Percentiles rank a stretch among this genome's conserved stretches.
Evolutionary conservation across 305 asterid genomes (phyloP).

Genomic region (Solanum hybrid): DNA sequence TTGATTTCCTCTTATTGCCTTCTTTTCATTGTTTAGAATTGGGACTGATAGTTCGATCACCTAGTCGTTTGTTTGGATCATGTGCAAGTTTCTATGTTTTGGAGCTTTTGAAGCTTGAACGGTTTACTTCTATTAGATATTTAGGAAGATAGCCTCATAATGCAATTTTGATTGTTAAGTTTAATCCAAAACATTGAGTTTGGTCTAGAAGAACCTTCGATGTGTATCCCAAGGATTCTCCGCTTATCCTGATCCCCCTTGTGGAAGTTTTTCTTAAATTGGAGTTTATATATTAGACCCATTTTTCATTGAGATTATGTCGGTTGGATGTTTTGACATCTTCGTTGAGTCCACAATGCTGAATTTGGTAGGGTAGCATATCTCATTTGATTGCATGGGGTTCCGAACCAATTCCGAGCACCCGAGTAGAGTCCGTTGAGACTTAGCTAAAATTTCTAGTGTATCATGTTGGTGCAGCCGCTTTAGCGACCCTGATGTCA

Average conservation of each 20-base stretch:
- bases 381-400: neutral
- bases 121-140: neutral
- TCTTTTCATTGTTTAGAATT: no score
- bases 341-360: neutral
- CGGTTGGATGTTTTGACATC: neutral
- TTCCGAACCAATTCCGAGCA: neutral
- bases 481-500: neutral
- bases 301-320: neutral
- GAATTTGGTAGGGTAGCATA: neutral
- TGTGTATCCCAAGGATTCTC: neutral
- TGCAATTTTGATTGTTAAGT: neutral
- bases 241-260: neutral
- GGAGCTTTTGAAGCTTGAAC: neutral
- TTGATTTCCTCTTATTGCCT: neutral
- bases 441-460: neutral
- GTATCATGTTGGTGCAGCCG: neutral
- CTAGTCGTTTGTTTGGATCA: neutral
- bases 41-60: neutral
- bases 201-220: neutral
- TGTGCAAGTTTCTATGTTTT: neutral
- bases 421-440: neutral
- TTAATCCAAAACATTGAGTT: neutral
- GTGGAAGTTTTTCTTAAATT: no score
- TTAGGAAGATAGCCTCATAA: neutral
- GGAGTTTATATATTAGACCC: neutral